phyloP scores from a whole-genome alignment of 2,329 filamentous ascomycete species.

The Alternaria gansuensis region DNA sequence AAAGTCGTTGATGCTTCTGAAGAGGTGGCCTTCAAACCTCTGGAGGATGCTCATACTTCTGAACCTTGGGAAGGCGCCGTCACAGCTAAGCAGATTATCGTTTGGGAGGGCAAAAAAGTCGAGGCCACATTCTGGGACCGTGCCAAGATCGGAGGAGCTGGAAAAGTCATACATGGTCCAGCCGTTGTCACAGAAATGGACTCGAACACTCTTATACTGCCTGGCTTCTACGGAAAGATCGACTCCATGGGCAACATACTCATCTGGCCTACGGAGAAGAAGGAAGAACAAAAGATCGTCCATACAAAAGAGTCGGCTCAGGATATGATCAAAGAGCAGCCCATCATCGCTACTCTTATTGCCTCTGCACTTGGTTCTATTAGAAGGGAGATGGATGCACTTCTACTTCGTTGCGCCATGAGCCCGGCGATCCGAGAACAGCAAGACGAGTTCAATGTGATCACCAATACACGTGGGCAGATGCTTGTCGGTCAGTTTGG shows the following conservation, averaged over 20 bases:
- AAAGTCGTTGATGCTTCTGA: slow-evolving; percentile 57
- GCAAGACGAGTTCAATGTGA: slow-evolving; percentile 64
- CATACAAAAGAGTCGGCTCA: slow-evolving; percentile 53
- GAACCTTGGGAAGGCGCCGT: slow-evolving; percentile 51
- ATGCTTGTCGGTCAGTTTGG: slow-evolving; percentile 64
- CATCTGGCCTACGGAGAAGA: slow-evolving; percentile 54
- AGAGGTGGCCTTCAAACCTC: slow-evolving; percentile 52
- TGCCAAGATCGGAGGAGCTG: slow-evolving; percentile 52
- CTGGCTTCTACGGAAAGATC: slow-evolving; percentile 58
- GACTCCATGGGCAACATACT: slow-evolving; percentile 61
- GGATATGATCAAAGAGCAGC: slow-evolving; percentile 52
- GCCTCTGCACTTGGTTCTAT: slow-evolving; percentile 59
- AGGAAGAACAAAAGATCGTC: slow-evolving; percentile 33
- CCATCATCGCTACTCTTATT: slow-evolving; percentile 57
- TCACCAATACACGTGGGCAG: slow-evolving; percentile 59
- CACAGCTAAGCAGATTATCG: slow-evolving; percentile 52
- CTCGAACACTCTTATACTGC: slow-evolving; percentile 61
- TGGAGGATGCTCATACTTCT: slow-evolving; percentile 37
- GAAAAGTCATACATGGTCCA: slow-evolving; percentile 56
- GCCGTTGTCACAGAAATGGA: slow-evolving; percentile 63
- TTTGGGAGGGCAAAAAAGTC: slow-evolving; percentile 53
- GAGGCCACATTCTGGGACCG: slow-evolving; percentile 59
- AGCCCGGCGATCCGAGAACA: slow-evolving; percentile 62
- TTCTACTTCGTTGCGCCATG: slow-evolving; percentile 63
- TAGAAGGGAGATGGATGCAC: slow-evolving; percentile 61